Percentiles rank a stretch among this genome's conserved stretches.
These are phyloP conservation scores for Raphanus sativus DNA, from an alignment of 345 rosid species.

Conservation along the genomic window DNA sequence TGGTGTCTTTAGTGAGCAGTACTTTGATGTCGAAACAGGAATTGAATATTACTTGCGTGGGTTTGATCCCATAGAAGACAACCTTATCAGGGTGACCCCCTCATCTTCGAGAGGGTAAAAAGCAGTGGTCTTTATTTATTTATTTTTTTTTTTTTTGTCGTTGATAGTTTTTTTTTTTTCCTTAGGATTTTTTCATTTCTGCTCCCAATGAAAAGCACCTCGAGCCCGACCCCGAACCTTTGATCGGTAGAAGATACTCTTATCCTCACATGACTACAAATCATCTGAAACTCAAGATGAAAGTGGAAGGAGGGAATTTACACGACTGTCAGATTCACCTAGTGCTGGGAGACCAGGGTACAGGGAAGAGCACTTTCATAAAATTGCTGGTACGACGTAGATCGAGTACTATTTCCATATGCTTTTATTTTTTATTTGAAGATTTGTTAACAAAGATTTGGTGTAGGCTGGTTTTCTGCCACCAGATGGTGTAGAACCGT, in stretches of 20 bases:
- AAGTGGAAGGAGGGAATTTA: not conserved
- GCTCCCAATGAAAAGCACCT: too few relatives aligned
- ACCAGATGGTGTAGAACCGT: too few relatives aligned
- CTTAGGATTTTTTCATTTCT: too few relatives aligned
- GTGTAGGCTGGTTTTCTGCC: too few relatives aligned
- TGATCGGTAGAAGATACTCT: not conserved
- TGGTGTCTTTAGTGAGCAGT: not conserved
- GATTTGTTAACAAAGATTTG: too few relatives aligned
- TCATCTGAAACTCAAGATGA: not conserved
- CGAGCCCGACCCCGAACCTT: not conserved
- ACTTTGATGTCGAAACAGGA: not conserved
- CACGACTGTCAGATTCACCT: not conserved
- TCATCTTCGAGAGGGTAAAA: not conserved
- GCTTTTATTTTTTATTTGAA: too few relatives aligned
- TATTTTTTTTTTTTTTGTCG: too few relatives aligned
- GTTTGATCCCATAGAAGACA: not conserved
- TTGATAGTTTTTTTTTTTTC: not conserved
- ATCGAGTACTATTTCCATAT: too few relatives aligned
- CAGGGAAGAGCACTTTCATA: not conserved
- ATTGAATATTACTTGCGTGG: not conserved
- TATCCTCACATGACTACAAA: not conserved
- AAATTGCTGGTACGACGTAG: not conserved
- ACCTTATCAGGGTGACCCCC: not conserved
- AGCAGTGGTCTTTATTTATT: too few relatives aligned
- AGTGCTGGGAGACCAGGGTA: not conserved